Conservation (phyloP, 495 filamentous ascomycete genomes). For the Penicillium cataractarum region DNA sequence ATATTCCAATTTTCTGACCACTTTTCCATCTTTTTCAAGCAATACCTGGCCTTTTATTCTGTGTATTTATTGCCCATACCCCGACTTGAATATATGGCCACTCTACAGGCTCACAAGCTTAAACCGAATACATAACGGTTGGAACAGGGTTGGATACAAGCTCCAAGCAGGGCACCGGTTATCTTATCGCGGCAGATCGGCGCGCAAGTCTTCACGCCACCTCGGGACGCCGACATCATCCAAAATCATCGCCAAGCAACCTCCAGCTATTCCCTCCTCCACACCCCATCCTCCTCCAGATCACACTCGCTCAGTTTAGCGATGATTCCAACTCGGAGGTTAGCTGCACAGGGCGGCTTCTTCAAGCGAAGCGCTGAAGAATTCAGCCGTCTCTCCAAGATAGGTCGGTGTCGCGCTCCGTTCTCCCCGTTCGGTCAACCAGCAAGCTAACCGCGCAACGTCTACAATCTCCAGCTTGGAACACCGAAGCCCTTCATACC, state of each 20-base stretch:
- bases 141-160: not conserved
- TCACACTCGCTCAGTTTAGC: conserved; percentile 1
- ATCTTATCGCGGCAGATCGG: conserved; percentile 30
- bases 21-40: not conserved
- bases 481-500: conserved; percentile 49
- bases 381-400: conserved; percentile 59
- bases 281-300: not conserved
- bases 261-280: conserved; percentile 5
- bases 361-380: conserved; percentile 66
- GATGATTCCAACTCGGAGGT: conserved; percentile 55
- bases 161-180: not conserved
- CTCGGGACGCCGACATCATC: conserved; percentile 20
- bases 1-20: not conserved
- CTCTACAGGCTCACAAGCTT: not conserved
- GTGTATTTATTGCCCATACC: not conserved
- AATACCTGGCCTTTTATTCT: too few species aligned
- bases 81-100: not conserved
- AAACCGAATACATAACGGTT: not conserved
- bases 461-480: conserved; percentile 43
- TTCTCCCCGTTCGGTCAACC: conserved; percentile 2
- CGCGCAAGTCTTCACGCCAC: conserved; percentile 19
- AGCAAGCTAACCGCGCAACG: conserved; percentile 14
- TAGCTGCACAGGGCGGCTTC: conserved; percentile 57
- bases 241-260: conserved; percentile 4
- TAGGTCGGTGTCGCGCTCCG: conserved; percentile 48